Base-by-base conservation (phyloP, 495 filamentous ascomycete genomes). In the Chaetomium cochliodes region DNA sequence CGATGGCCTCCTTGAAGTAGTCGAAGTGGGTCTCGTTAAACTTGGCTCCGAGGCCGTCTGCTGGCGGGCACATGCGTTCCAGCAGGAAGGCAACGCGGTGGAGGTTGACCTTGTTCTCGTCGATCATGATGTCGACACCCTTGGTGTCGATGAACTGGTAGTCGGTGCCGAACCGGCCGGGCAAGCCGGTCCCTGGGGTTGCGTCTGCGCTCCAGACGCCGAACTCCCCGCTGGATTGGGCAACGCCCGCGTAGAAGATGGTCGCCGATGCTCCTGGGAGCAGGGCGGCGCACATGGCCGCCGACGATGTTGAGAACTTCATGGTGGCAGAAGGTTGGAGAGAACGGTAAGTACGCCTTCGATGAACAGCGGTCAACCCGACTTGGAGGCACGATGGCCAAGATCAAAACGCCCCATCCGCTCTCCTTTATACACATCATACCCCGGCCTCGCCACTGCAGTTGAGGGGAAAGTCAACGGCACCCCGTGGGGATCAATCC, bases 51-150 rank as follows among this genome's bases (percentile, higher is more conserved):
- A 85, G 74, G 15, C 82, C 81, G 37, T 72, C 76, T 0, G 74
- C 71, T 2, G 79, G 68, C 0, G 81, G 82, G 58, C 77, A 79
- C 82, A 85, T 84, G 58, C 81, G 79, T 70, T 85, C 82, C 16
- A 85, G 75, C 11, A 85, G 67, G 71, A 84, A 85, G 1, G 81
- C 81, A 58, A 84, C 77, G 50, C 81, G 79, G 72, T 83, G 83
- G 13, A 82, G 72, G 64, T 85, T 85, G 44, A 76, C 74, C 60
- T 79, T 77, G 69, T 83, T 77, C 67, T 80, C 49, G 64, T 83
- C 81, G 4, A 78, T 77, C 62, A 79, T 79, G 28, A 75, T 65
- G 67, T 84, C 80, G 39, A 85, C 69, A 18, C 75, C 77, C 0
- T 70, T 69, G 67, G 77, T 71, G 66, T 77, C 71, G 69, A 83